Evolutionary conservation across 768 basidiomycete species (phyloP).

Genomic region (Lactifluus piperatus): DNA sequence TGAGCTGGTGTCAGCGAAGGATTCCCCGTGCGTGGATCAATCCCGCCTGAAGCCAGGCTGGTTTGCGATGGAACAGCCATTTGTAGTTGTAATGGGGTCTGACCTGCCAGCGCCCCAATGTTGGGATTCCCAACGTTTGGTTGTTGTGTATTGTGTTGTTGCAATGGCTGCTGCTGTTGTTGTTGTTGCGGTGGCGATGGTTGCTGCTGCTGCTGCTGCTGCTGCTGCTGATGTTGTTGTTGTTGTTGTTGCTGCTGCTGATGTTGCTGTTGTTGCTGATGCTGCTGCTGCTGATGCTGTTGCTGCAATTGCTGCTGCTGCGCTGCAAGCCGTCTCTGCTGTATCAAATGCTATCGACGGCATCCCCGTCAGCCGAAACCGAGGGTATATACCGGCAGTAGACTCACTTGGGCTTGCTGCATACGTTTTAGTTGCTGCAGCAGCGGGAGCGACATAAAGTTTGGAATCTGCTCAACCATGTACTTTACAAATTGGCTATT

Average conservation of each 20-base stretch:
- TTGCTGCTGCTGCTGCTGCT: constrained; percentile 5
- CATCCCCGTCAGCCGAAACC: neutral
- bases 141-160: constrained; percentile 30
- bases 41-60: constrained; percentile 11
- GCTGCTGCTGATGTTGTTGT: constrained; percentile 31
- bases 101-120: constrained; percentile 1
- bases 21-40: constrained; percentile 15
- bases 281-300: constrained; percentile 6
- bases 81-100: constrained; percentile 8
- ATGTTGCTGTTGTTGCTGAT: neutral
- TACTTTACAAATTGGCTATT: constrained; percentile 18
- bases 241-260: constrained; percentile 27
- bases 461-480: constrained; percentile 16
- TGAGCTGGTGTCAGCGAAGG: constrained; percentile 26
- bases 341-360: constrained; percentile 1
- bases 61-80: constrained; percentile 13
- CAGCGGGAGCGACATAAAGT: constrained; percentile 15
- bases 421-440: constrained; percentile 12
- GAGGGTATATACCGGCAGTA: too few species aligned
- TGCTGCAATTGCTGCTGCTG: constrained; percentile 5
- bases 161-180: constrained; percentile 28
- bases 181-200: constrained; percentile 1
- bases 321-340: constrained; percentile 7
- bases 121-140: constrained; percentile 4
- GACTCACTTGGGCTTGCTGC: constrained; percentile 19